Percentiles rank a stretch among this genome's conserved stretches.
Conservation (phyloP, 2,329 filamentous ascomycete species). For the Claviceps capensis region DNA sequence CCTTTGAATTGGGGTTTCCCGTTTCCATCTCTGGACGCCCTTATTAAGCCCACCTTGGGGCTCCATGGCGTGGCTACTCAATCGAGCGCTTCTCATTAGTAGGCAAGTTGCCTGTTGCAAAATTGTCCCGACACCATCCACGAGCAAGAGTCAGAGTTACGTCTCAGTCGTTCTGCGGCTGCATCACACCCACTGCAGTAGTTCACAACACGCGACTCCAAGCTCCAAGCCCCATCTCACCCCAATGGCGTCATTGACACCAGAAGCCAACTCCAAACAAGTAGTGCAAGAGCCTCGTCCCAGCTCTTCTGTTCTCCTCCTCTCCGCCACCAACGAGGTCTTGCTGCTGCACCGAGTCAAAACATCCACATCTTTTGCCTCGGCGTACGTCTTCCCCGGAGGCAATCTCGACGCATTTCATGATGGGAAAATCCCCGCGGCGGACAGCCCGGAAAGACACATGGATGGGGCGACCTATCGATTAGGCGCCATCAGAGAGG, state of each 20-base stretch:
- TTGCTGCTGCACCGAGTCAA: conserved; percentile 76
- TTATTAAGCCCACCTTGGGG: no score
- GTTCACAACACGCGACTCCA: not conserved
- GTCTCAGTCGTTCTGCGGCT: not conserved
- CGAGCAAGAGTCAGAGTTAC: not conserved
- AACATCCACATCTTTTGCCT: conserved; percentile 72
- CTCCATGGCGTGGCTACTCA: conserved; percentile 4
- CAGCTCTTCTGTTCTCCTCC: conserved; percentile 65
- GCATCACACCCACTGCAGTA: not conserved
- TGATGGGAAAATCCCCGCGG: conserved; percentile 45
- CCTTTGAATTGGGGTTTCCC: no score
- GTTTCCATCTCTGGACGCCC: not conserved
- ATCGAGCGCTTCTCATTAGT: not conserved
- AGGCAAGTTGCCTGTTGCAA: conserved; percentile 3
- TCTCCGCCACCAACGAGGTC: conserved; percentile 78
- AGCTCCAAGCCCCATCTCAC: not conserved
- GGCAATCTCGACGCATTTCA: conserved; percentile 69
- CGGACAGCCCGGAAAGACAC: conserved; percentile 44
- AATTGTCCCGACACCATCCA: not conserved
- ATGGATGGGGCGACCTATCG: conserved; percentile 60
- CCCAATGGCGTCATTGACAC: conserved; percentile 5
- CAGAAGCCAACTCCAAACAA: conserved; percentile 8
- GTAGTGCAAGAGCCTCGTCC: conserved; percentile 37
- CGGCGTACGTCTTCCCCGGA: conserved; percentile 90
- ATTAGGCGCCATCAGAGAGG: conserved; percentile 76